These are phyloP conservation scores for Lactarius hatsudake DNA, from an alignment of 768 basidiomycete genomes.

Conservation along the genomic window DNA sequence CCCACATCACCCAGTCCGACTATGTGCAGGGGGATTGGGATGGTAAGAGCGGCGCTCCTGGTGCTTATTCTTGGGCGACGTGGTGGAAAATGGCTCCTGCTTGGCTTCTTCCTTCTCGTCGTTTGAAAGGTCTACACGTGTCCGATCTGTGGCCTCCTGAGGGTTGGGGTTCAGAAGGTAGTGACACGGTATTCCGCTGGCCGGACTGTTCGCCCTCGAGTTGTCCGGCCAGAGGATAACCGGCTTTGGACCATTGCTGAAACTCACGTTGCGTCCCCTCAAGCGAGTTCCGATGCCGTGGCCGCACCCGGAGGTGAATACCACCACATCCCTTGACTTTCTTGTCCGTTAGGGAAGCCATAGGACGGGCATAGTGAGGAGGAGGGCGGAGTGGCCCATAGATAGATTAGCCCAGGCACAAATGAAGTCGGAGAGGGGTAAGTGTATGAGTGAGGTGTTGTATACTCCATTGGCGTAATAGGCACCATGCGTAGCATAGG, in stretches of 20 bases:
- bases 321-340: conserved; percentile 53
- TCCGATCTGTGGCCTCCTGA: neutral
- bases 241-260: conserved; percentile 35
- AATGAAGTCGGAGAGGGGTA: conserved; percentile 40
- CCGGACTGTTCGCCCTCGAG: conserved; percentile 4
- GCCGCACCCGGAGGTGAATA: conserved; percentile 38
- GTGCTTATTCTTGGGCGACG: neutral
- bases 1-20: conserved; percentile 96
- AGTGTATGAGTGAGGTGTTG: conserved; percentile 37
- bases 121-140: neutral
- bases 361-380: conserved; percentile 36
- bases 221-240: conserved; percentile 30
- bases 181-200: neutral
- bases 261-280: conserved; percentile 34
- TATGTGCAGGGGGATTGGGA: conserved; percentile 65
- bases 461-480: conserved; percentile 32
- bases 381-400: conserved; percentile 42
- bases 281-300: conserved; percentile 27
- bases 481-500: conserved; percentile 28
- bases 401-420: conserved; percentile 34
- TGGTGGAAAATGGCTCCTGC: neutral
- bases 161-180: conserved; percentile 5
- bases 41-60: conserved; percentile 56
- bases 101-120: neutral
- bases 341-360: conserved; percentile 35